Base-by-base conservation (phyloP, 2,329 filamentous ascomycete species). In the Penicillium sp. region DNA sequence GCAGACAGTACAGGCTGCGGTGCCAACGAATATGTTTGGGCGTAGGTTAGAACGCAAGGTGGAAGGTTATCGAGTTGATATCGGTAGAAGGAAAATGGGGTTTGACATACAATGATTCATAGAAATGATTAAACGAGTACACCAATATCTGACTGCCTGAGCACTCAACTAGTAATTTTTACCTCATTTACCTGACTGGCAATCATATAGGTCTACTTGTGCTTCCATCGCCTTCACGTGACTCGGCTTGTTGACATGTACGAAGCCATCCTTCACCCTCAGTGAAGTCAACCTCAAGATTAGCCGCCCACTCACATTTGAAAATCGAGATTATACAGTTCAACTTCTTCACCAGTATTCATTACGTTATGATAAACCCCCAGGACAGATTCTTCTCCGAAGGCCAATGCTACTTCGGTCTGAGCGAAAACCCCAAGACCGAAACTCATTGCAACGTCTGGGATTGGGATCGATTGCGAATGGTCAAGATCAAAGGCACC, bases 401-500 rank as follows among this genome's bases (percentile, higher is more conserved):
- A 17, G 63, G 64, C 2, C 60, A 68, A 44, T 7, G 33, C 58
- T 71, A 68, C 60, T 68, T 66, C 13, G 63, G 62, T 42, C 42
- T 58, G 3, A 59, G 54, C 15, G 60, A 68, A 58, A 64, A 55
- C 45, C 64, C 69, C 8, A n/a, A n/a, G 2, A 64, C 65, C 10
- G 62, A 70, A 66, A 58, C 61, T n/a, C 58, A 68, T 40, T 68
- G 63, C 61, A 66, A 70, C 26, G 59, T 69, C 47, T 68, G 65
- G 67, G 65, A 72, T 56, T 70, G 63, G 65, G 67, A 68, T 64
- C 65, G 56, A 38, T 58, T 72, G 26, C 59, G 58, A 10, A 55
- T 69, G 54, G 45, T 70, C 19, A 72, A 68, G 38, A 40, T 70
- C n/a, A 70, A 71, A 65, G 66, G 68, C 50, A 70, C 62, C 13